A percentile compares a stretch with the other conserved stretches of the same genome.
These are phyloP conservation scores for Staphylotrichum tortipilum DNA, from an alignment of 495 filamentous ascomycete genomes.

Conservation along the genomic window DNA sequence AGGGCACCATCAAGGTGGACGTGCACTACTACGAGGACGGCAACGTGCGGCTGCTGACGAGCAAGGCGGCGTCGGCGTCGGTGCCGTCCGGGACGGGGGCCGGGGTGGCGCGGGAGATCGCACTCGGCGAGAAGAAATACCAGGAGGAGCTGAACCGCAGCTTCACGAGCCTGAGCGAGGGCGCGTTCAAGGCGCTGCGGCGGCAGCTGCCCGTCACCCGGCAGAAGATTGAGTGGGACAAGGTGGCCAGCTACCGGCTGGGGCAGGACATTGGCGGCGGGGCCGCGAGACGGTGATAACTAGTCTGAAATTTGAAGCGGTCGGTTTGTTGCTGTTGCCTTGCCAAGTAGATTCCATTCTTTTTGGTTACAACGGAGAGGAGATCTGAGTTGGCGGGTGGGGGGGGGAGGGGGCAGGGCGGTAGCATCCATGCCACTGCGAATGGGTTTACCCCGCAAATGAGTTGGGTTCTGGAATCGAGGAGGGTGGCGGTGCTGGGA, in stretches of 20 bases:
- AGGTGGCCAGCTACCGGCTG: slow-evolving; percentile 87
- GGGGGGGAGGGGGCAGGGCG: too few species aligned
- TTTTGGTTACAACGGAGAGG: too few species aligned
- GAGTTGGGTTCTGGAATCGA: not conserved
- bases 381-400: too few species aligned
- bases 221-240: slow-evolving; percentile 99
- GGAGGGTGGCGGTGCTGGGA: not conserved
- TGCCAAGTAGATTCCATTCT: too few species aligned
- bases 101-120: slow-evolving; percentile 65
- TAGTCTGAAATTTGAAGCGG: too few species aligned
- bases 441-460: too few species aligned
- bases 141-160: slow-evolving; percentile 92
- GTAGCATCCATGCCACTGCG: too few species aligned
- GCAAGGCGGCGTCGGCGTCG: slow-evolving; percentile 58
- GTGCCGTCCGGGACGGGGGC: slow-evolving; percentile 54
- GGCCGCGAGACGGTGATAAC: slow-evolving; percentile 40
- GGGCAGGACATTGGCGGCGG: slow-evolving; percentile 62
- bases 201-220: slow-evolving; percentile 91
- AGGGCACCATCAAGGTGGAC: slow-evolving; percentile 67
- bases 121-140: slow-evolving; percentile 75
- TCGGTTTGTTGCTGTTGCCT: too few species aligned
- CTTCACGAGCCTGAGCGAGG: slow-evolving; percentile 81
- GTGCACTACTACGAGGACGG: slow-evolving; percentile 99
- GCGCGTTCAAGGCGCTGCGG: slow-evolving; percentile 85
- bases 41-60: slow-evolving; percentile 84